A percentile compares a stretch with the other conserved stretches of the same genome.
Conservation (phyloP, 139 green algal species). For the Closterium sp. region DNA sequence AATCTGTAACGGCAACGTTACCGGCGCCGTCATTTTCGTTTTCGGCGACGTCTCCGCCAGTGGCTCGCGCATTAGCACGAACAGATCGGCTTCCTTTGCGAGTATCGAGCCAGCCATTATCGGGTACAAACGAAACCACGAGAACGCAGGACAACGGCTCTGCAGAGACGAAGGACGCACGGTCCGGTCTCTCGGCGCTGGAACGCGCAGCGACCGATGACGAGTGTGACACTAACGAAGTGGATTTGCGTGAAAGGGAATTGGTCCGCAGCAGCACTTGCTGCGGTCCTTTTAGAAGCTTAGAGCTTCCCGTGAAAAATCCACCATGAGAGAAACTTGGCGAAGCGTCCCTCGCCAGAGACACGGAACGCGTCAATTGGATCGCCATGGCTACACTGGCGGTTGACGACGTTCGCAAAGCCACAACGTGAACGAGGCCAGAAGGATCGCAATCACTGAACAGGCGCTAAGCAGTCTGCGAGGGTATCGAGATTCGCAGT, state of each 20-base stretch:
- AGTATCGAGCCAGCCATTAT: not conserved
- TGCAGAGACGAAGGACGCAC: not conserved
- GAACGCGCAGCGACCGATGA: not conserved
- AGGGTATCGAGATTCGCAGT: not conserved
- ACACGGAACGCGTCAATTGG: not conserved
- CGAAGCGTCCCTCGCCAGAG: not conserved
- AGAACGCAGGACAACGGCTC: not conserved
- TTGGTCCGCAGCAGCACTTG: not conserved
- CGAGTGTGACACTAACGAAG: not conserved
- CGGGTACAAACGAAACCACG: not conserved
- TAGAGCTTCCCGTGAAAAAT: not conserved
- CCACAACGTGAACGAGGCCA: no score
- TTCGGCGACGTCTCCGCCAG: not conserved
- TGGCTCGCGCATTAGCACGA: not conserved
- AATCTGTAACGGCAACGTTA: not conserved
- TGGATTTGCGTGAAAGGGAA: not conserved
- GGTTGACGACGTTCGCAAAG: no score
- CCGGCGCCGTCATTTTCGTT: not conserved
- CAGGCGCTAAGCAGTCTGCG: not conserved
- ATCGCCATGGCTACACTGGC: not conserved
- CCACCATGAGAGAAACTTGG: not conserved
- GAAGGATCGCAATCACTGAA: not conserved
- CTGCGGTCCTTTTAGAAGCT: not conserved
- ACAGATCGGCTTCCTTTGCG: not conserved
- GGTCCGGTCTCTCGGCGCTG: not conserved